phyloP scores from a whole-genome alignment of 768 basidiomycete genomes.

The Pulveroboletus sp. region DNA sequence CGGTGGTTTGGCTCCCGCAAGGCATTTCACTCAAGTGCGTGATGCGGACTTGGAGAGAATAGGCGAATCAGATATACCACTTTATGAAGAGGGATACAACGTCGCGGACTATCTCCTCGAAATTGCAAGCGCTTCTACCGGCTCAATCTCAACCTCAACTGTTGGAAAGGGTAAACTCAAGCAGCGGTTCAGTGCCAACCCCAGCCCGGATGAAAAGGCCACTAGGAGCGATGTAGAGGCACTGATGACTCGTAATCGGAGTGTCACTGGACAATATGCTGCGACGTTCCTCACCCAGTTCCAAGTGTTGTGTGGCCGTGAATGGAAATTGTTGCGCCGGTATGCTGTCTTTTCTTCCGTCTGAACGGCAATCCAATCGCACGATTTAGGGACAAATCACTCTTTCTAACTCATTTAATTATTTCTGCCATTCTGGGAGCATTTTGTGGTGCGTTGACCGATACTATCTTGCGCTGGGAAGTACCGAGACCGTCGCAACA shows the following conservation, averaged over 20 bases:
- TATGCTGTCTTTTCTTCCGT: constrained; percentile 23
- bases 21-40: constrained; percentile 51
- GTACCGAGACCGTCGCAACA: constrained; percentile 21
- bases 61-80: constrained; percentile 35
- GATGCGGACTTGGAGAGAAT: constrained; percentile 32
- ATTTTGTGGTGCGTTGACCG: constrained; percentile 63
- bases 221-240: constrained; percentile 19
- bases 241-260: constrained; percentile 13
- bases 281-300: constrained; percentile 90
- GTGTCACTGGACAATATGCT: constrained; percentile 43
- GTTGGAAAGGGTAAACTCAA: constrained; percentile 3
- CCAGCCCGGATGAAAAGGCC: constrained; percentile 13
- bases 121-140: constrained; percentile 66
- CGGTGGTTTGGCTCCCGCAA: constrained; percentile 67
- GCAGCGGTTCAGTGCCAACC: not conserved
- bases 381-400: constrained; percentile 65
- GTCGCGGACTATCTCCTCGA: constrained; percentile 92
- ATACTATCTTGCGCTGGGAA: not conserved
- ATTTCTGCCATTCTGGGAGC: constrained; percentile 75
- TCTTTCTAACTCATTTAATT: constrained; percentile 76
- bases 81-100: constrained; percentile 81
- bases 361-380: not conserved
- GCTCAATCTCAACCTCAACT: constrained; percentile 37
- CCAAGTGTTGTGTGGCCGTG: constrained; percentile 75
- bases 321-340: constrained; percentile 81